Evolutionary conservation across 257 asterid genomes (phyloP), one percentile per base, ranked within the genome.

Genomic region (Solanum clarkiae): DNA sequence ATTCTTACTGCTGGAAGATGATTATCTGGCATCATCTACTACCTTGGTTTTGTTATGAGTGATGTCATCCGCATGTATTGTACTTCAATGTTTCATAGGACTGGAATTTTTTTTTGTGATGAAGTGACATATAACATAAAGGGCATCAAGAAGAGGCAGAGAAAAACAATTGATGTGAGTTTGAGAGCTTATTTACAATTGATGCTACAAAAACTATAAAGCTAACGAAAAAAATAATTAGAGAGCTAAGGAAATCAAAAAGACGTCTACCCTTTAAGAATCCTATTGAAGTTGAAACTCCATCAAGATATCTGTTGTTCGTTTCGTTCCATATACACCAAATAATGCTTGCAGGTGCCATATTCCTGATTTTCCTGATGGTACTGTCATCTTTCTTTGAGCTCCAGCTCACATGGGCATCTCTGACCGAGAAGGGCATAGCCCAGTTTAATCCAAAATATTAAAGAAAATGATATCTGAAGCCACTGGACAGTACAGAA

Each of bases 1-100:
- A 7, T 53, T 77, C 15, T 8, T 95, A 85, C 98, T 17, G 2
- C 45, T 7, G 62, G 62, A 75, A n/a, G 80, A 51, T 49, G 82
- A 49, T 17, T 75, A 22, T 24, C 22, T 49, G 24, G 24, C 24
- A 51, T 40, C 20, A 51, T 77, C 26, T 40, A 77, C 45, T 2
- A 32, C 56, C 63, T 77, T 51, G n/a, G 82, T 22, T 77, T 77
- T 77, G 62, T 16, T 36, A 17, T 36, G 22, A 4, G 14, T 26
- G 63, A 77, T 77, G 16, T 77, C 7, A 24, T 51, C 63, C 4
- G 45, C 44, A 77, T 26, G 56, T 9, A 77, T 53, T 77, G 63
- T 77, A 22, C 82, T 51, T 51, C 10, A 51, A 9, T 77, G 15
- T 8, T 26, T 26, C 3, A 13, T 74, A n/a, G 47, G 40, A 68